A percentile compares a stretch with the other conserved stretches of the same genome.
Evolutionary conservation across 2,329 filamentous ascomycete species (phyloP).

Genomic region (Fusarium liriodendri): DNA sequence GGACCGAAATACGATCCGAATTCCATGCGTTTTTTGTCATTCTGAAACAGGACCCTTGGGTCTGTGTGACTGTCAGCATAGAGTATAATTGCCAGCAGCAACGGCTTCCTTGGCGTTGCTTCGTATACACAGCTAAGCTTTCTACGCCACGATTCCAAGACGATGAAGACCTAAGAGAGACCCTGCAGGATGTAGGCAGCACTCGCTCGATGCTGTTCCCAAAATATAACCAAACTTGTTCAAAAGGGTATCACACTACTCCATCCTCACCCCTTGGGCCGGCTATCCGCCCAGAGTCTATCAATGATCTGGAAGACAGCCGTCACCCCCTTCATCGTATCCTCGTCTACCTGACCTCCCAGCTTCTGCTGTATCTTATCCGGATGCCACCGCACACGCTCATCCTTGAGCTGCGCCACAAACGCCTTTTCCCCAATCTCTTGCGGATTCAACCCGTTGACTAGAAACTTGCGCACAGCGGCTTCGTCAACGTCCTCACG

Average conservation of each 20-base stretch:
- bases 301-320: conserved; percentile 94
- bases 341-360: conserved; percentile 76
- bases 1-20: background rate
- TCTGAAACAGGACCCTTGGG: background rate
- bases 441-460: conserved; percentile 56
- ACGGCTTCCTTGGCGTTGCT: background rate
- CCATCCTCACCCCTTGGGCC: conserved; percentile 46
- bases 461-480: conserved; percentile 77
- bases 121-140: background rate
- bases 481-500: conserved; percentile 67
- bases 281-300: conserved; percentile 76
- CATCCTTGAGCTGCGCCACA: conserved; percentile 74
- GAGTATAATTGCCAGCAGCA: background rate
- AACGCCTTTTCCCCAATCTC: conserved; percentile 59
- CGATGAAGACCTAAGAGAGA: background rate
- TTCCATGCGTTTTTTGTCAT: background rate
- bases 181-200: background rate
- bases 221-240: background rate
- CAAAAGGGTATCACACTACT: conserved; percentile 23
- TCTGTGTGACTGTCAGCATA: background rate
- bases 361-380: conserved; percentile 96
- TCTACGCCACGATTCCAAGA: background rate
- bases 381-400: conserved; percentile 95
- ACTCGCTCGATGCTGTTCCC: background rate
- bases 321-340: conserved; percentile 82